These are phyloP conservation scores for Torrubiella hemipterigena DNA, from an alignment of 2,329 filamentous ascomycete genomes.

Conservation along the genomic window DNA sequence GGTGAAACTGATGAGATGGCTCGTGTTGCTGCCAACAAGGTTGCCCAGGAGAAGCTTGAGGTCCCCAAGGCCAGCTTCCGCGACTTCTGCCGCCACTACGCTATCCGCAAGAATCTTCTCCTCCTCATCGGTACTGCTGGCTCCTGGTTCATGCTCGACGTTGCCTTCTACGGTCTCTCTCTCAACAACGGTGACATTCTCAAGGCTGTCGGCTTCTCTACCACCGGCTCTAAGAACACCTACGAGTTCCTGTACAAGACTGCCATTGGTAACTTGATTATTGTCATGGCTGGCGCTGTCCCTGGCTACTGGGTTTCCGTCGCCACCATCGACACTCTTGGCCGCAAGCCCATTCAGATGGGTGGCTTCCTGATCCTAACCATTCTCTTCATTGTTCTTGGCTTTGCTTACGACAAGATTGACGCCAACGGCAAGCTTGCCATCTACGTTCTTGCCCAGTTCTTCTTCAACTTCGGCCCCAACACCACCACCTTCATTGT, in stretches of 20 bases:
- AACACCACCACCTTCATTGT: constrained; percentile 47
- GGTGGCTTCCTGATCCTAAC: constrained; percentile 50
- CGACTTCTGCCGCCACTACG: constrained; percentile 63
- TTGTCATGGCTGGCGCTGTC: constrained; percentile 67
- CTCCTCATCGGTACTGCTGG: constrained; percentile 68
- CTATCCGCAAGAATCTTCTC: constrained; percentile 57
- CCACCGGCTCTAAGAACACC: constrained; percentile 33
- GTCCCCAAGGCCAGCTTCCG: constrained; percentile 58
- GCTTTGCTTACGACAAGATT: constrained; percentile 46
- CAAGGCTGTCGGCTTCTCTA: constrained; percentile 56
- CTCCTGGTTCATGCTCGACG: constrained; percentile 68
- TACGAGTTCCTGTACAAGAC: constrained; percentile 64
- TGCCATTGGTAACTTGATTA: constrained; percentile 66
- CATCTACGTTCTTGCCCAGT: constrained; percentile 43
- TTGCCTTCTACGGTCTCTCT: constrained; percentile 55
- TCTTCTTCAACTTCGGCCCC: constrained; percentile 49
- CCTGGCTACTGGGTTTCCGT: constrained; percentile 78
- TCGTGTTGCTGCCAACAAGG: constrained; percentile 45
- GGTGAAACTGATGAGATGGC: constrained; percentile 54
- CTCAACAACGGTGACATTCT: constrained; percentile 69
- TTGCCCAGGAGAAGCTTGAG: constrained; percentile 41
- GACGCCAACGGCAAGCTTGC: constrained; percentile 39
- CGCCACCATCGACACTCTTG: constrained; percentile 58
- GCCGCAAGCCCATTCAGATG: constrained; percentile 67
- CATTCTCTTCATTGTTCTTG: constrained; percentile 49